These are phyloP conservation scores for Metschnikowia bowlesiae DNA, from an alignment of 805 yeast genomes.

Conservation along the genomic window DNA sequence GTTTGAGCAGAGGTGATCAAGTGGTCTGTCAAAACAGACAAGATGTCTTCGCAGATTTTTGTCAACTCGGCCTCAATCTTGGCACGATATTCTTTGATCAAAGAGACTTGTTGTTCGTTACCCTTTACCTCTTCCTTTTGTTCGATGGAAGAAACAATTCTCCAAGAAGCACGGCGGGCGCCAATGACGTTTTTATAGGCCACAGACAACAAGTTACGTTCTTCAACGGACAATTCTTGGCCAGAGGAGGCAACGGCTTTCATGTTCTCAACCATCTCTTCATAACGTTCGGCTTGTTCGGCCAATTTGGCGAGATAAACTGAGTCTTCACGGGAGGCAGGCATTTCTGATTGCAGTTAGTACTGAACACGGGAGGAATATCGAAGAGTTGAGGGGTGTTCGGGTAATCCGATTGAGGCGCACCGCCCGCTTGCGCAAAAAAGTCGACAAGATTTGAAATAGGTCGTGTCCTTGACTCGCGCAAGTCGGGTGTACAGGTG, in stretches of 20 bases:
- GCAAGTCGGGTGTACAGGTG: conserved; percentile 20
- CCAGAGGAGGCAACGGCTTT: conserved; percentile 95
- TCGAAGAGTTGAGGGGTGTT: conserved; percentile 2
- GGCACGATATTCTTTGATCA: conserved; percentile 90
- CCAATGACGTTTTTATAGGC: conserved; percentile 99
- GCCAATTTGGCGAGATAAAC: conserved; percentile 97
- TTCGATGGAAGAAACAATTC: conserved; percentile 96
- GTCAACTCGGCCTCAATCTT: conserved; percentile 91
- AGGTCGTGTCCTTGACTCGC: conserved; percentile 20
- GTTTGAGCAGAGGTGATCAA: conserved; percentile 91
- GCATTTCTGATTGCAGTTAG: conserved; percentile 39
- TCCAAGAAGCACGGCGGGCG: conserved; percentile 99
- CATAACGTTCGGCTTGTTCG: conserved; percentile 99
- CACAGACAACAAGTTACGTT: conserved; percentile 93
- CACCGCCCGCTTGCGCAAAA: conserved; percentile 9
- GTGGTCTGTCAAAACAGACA: conserved; percentile 81
- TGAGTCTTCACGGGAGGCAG: conserved; percentile 93
- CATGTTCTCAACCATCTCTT: conserved; percentile 99
- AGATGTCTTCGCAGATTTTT: conserved; percentile 90
- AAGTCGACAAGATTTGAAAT: conserved; percentile 16
- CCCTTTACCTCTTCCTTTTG: conserved; percentile 98
- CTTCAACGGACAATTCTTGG: conserved; percentile 94
- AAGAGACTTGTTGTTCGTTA: conserved; percentile 80
- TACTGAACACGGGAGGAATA: conserved; percentile 3
- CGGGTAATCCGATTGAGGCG: conserved; percentile 3